Evolutionary conservation across 2,329 filamentous ascomycete genomes (phyloP).

Genomic region (Phymatotrichopsis omnivora): DNA sequence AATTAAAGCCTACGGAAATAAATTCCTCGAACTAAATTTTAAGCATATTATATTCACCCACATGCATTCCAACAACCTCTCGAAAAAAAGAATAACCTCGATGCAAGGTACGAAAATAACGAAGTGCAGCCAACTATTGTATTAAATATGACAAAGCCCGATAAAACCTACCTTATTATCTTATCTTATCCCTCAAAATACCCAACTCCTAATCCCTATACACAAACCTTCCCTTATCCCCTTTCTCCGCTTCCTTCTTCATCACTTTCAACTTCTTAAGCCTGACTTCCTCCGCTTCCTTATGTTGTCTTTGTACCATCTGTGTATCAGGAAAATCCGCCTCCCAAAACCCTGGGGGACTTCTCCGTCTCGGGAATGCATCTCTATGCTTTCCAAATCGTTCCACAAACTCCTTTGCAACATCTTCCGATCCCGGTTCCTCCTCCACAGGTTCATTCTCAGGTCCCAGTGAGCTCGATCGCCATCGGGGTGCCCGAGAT

Average conservation of each 20-base stretch:
- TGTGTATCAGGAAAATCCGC: slow-evolving; percentile 84
- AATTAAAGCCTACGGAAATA: too few relatives aligned
- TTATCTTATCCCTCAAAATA: too few relatives aligned
- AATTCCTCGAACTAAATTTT: too few relatives aligned
- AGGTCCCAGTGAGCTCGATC: slow-evolving; percentile 21
- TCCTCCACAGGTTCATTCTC: background rate
- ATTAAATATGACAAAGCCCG: too few relatives aligned
- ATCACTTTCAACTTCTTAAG: slow-evolving; percentile 58
- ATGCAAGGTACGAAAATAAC: too few relatives aligned
- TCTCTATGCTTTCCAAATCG: slow-evolving; percentile 71
- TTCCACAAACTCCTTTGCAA: slow-evolving; percentile 58
- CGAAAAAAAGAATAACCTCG: too few relatives aligned
- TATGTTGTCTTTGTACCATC: slow-evolving; percentile 56
- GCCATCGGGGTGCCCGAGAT: slow-evolving; percentile 22
- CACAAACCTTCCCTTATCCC: slow-evolving; percentile 58
- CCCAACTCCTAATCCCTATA: slow-evolving; percentile 55
- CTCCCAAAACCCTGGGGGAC: slow-evolving; percentile 84
- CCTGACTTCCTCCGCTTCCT: slow-evolving; percentile 54
- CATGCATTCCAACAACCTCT: too few relatives aligned
- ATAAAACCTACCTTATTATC: too few relatives aligned
- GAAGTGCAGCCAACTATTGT: too few relatives aligned
- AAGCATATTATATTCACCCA: too few relatives aligned
- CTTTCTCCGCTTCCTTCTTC: slow-evolving; percentile 70
- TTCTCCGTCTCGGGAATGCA: slow-evolving; percentile 57
- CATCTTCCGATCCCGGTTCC: slow-evolving; percentile 49